phyloP scores from a whole-genome alignment of 2,329 filamentous ascomycete genomes.

The Anisogramma anomala region DNA sequence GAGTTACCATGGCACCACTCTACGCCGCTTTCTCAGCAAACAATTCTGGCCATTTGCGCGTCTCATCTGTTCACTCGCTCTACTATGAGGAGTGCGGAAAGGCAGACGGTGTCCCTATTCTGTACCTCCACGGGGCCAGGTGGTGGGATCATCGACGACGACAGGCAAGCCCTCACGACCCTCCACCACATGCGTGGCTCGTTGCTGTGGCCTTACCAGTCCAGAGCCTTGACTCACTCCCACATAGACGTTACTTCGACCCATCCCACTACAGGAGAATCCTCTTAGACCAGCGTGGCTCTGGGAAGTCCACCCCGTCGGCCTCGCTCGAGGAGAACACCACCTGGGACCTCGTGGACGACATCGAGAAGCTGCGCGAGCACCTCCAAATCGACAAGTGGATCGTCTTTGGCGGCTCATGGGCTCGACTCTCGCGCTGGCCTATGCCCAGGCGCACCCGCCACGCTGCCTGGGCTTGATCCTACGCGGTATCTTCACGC shows the following conservation, averaged over 20 bases:
- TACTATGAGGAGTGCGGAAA: conserved; percentile 19
- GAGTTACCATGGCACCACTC: conserved; percentile 18
- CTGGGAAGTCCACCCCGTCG: conserved; percentile 26
- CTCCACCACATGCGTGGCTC: too few species aligned
- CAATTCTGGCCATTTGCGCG: conserved; percentile 19
- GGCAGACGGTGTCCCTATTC: conserved; percentile 20
- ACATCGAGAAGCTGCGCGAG: conserved; percentile 27
- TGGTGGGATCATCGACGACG: conserved; percentile 15
- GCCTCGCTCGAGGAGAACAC: conserved; percentile 27
- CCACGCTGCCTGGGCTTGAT: conserved; percentile 23
- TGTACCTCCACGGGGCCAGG: conserved; percentile 35
- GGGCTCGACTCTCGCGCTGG: conserved; percentile 28
- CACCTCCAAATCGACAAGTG: conserved; percentile 27
- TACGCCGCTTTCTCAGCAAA: conserved; percentile 18
- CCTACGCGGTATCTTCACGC: conserved; percentile 25
- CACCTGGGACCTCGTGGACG: conserved; percentile 26
- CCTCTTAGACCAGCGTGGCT: conserved; percentile 30
- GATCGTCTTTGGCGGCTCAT: conserved; percentile 31
- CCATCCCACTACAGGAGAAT: conserved; percentile 24
- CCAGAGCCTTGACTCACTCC: conserved; percentile 19
- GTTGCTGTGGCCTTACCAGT: neutral
- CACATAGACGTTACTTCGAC: conserved; percentile 27
- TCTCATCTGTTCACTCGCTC: conserved; percentile 19
- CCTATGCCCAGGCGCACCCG: conserved; percentile 28
- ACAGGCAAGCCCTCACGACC: too few species aligned